Conservation (phyloP, 805 yeast genomes). For the Maudiozyma barnettii region DNA sequence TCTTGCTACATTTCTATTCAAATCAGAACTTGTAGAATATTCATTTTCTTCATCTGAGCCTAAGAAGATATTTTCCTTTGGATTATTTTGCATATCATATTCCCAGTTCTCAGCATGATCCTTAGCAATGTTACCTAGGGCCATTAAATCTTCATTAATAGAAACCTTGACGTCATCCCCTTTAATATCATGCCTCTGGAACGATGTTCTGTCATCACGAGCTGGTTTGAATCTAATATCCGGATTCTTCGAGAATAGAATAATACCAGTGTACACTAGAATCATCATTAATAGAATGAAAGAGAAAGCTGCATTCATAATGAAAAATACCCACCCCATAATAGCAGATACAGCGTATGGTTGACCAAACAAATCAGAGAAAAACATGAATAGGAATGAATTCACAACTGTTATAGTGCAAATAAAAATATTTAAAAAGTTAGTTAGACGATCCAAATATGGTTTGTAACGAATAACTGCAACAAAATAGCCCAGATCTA, state of each 20-base stretch:
- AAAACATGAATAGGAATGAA: constrained; percentile 77
- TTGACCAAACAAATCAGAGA: constrained; percentile 76
- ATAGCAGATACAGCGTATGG: constrained; percentile 71
- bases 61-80: constrained; percentile 15
- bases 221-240: constrained; percentile 88
- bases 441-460: constrained; percentile 73
- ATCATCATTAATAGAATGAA: constrained; percentile 63
- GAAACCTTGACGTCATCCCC: constrained; percentile 19
- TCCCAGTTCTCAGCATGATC: constrained; percentile 75
- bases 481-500: constrained; percentile 63
- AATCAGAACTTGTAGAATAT: constrained; percentile 14
- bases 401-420: constrained; percentile 63
- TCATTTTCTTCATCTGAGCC: constrained; percentile 13
- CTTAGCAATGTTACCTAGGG: constrained; percentile 71
- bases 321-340: constrained; percentile 87
- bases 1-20: constrained; percentile 29
- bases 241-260: constrained; percentile 72
- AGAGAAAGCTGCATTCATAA: constrained; percentile 83
- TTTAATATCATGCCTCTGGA: constrained; percentile 41
- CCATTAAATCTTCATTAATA: constrained; percentile 47
- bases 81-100: constrained; percentile 36
- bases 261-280: constrained; percentile 51
- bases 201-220: constrained; percentile 85
- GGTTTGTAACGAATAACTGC: constrained; percentile 59
- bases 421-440: constrained; percentile 63